Conservation (phyloP, 2,329 filamentous ascomycete species). For the Exserohilum rostratum region DNA sequence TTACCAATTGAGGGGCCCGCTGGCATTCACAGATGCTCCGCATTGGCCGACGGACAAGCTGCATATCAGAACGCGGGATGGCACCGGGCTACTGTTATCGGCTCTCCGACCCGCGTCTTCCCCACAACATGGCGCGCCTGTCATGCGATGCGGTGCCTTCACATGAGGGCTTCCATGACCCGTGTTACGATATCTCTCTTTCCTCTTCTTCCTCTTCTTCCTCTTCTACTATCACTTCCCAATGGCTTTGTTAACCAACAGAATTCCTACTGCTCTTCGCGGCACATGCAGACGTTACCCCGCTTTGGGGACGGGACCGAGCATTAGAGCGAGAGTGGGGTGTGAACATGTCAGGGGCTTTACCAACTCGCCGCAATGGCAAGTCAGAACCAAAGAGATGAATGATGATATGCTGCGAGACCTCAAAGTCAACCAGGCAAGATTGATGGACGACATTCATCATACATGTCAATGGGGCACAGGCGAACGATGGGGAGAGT, state of each 20-base stretch:
- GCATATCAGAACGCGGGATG: constrained; percentile 20
- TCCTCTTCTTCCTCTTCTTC: constrained; percentile 1
- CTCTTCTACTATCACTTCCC: background rate
- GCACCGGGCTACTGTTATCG: constrained; percentile 27
- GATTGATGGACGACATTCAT: constrained; percentile 69
- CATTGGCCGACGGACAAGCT: constrained; percentile 20
- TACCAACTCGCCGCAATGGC: constrained; percentile 38
- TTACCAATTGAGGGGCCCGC: background rate
- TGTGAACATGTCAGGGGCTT: constrained; percentile 33
- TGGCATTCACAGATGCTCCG: background rate
- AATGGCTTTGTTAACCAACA: constrained; percentile 24
- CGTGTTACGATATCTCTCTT: constrained; percentile 13
- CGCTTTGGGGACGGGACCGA: constrained; percentile 18
- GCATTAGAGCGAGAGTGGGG: constrained; percentile 6
- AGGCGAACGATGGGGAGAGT: constrained; percentile 71
- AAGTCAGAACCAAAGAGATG: constrained; percentile 55
- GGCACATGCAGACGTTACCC: constrained; percentile 30
- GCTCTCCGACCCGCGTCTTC: constrained; percentile 19
- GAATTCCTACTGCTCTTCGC: constrained; percentile 22
- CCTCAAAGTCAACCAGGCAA: constrained; percentile 63
- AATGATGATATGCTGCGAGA: constrained; percentile 58
- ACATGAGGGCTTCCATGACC: constrained; percentile 19
- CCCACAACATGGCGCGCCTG: constrained; percentile 24
- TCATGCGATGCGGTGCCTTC: constrained; percentile 23
- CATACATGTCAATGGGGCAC: constrained; percentile 70